phyloP scores from a whole-genome alignment of 371 early-diverging fungal species.

The Thermomucor indicae-seudaticae region DNA sequence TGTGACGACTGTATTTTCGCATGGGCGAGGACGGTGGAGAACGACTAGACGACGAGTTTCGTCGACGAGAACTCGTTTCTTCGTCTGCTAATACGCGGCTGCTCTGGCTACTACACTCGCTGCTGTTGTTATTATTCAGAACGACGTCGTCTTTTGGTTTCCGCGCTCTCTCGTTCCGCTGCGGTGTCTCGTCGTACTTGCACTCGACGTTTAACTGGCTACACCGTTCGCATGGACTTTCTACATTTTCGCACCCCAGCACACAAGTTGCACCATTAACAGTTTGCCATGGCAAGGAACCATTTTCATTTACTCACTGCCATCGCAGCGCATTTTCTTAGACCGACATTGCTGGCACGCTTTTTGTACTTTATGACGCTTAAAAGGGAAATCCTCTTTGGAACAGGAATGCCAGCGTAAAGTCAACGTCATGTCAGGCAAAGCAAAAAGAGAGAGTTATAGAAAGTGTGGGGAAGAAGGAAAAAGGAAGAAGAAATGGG shows the following conservation, averaged over 20 bases:
- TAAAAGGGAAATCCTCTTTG: constrained; percentile 24
- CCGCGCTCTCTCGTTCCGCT: neutral
- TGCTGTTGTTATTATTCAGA: constrained; percentile 9
- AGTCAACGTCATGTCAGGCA: constrained; percentile 1
- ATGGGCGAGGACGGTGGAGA: neutral
- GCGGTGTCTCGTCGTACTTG: constrained; percentile 3
- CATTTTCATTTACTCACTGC: constrained; percentile 18
- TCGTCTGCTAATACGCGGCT: neutral
- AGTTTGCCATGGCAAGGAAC: no score
- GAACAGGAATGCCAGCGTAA: constrained; percentile 24
- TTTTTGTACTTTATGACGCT: constrained; percentile 20
- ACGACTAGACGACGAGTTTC: neutral
- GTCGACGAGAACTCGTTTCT: neutral
- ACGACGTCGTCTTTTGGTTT: constrained; percentile 2
- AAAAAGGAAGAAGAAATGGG: neutral
- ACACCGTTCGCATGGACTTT: constrained; percentile 18
- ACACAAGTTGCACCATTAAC: no score
- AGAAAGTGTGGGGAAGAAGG: no score
- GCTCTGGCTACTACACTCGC: neutral
- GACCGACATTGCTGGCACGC: constrained; percentile 21
- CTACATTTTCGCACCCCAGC: no score
- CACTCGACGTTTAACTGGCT: neutral
- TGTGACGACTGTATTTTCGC: neutral
- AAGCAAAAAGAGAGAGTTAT: neutral
- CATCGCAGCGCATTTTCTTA: constrained; percentile 29